A percentile compares a stretch with the other conserved stretches of the same genome.
Conservation (phyloP, 495 filamentous ascomycete species). For the Talaromyces nanjingensis region DNA sequence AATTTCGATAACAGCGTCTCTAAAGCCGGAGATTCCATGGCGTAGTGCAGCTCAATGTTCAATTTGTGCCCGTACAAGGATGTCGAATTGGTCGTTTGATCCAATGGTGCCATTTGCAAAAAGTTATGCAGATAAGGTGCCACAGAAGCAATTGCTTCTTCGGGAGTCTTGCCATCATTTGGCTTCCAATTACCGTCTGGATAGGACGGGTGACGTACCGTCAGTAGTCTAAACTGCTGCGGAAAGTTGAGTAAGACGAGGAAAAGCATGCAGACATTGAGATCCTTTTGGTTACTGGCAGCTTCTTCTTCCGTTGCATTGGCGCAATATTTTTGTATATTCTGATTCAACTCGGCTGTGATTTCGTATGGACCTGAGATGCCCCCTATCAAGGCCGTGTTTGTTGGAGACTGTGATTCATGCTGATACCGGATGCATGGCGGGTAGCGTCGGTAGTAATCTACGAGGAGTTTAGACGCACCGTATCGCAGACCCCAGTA, state of each 20-base stretch:
- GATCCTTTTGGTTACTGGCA: neutral
- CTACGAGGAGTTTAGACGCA: conserved; percentile 16
- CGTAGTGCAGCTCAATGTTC: conserved; percentile 14
- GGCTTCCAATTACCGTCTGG: conserved; percentile 3
- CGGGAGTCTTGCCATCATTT: conserved; percentile 8
- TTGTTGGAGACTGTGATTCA: conserved; percentile 13
- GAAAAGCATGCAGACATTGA: neutral
- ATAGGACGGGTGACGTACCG: neutral
- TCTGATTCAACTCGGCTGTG: conserved; percentile 8
- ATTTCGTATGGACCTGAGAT: conserved; percentile 12
- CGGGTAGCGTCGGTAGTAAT: conserved; percentile 18
- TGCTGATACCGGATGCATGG: conserved; percentile 19
- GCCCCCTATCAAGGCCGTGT: neutral
- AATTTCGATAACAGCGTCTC: conserved; percentile 9
- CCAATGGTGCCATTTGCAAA: conserved; percentile 7
- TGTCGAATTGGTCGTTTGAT: conserved; percentile 11
- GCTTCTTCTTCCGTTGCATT: conserved; percentile 9
- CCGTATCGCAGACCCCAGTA: conserved; percentile 22
- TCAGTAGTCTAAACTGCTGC: neutral
- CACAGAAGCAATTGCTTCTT: neutral
- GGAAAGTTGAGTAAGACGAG: neutral
- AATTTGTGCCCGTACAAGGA: conserved; percentile 13
- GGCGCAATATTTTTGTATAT: conserved; percentile 7
- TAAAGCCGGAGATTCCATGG: conserved; percentile 11
- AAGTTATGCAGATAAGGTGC: conserved; percentile 4